Percentiles rank a stretch among this genome's conserved stretches.
phyloP scores from a whole-genome alignment of 768 basidiomycete species.

The Calocera viscosa region DNA sequence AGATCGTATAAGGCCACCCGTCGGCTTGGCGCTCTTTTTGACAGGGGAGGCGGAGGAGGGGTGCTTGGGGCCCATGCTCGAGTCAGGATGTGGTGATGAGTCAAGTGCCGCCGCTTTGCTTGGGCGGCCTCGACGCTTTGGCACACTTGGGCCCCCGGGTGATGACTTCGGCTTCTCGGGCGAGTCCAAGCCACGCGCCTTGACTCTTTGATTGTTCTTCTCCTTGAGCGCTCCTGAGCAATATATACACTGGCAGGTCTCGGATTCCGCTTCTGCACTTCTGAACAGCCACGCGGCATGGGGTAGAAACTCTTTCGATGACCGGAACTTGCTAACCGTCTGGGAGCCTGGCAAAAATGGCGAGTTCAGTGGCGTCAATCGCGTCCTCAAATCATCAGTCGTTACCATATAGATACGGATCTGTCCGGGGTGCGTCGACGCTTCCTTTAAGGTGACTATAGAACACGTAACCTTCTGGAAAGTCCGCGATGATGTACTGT shows the following conservation, averaged over 20 bases:
- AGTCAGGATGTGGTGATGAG: background rate
- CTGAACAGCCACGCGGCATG: background rate
- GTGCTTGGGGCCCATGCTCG: background rate
- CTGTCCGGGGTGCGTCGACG: background rate
- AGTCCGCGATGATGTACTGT: background rate
- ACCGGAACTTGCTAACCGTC: background rate
- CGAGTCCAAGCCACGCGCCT: background rate
- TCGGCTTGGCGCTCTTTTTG: background rate
- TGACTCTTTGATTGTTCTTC: background rate
- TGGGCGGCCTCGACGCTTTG: background rate
- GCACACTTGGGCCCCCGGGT: background rate
- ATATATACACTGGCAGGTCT: background rate
- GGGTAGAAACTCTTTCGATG: background rate
- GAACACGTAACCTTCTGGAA: background rate
- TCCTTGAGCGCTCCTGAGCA: background rate
- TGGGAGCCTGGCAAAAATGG: background rate
- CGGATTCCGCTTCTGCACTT: background rate
- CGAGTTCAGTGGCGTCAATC: background rate
- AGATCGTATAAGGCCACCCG: background rate
- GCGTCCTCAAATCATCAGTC: background rate
- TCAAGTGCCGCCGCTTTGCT: background rate
- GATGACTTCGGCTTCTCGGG: background rate
- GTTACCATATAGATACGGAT: background rate
- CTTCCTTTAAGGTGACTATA: background rate
- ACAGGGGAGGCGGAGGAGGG: background rate